A percentile compares a stretch with the other conserved stretches of the same genome.
Conservation (phyloP, 1,284 basidiomycete genomes). For the Inonotus obliquus region DNA sequence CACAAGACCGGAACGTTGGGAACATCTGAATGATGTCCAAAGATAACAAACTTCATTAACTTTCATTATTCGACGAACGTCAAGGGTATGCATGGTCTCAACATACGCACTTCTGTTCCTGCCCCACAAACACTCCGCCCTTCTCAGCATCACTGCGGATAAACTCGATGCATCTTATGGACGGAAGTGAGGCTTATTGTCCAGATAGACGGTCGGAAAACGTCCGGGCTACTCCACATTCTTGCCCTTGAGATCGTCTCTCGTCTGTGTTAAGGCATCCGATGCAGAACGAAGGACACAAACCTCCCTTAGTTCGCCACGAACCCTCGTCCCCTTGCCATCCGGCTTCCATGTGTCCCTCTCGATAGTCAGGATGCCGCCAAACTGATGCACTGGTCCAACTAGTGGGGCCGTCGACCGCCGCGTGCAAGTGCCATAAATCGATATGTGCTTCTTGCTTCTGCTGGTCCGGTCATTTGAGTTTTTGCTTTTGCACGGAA, state of each 20-base stretch:
- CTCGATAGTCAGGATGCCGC: slow-evolving; percentile 63
- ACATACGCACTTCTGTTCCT: not conserved
- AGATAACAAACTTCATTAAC: not conserved
- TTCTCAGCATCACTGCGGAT: not conserved
- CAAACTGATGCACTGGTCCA: slow-evolving; percentile 58
- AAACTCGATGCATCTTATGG: not conserved
- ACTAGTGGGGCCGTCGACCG: slow-evolving; percentile 69
- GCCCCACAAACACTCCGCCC: not conserved
- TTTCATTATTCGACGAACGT: not conserved
- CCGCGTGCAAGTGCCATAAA: no score
- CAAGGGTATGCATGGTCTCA: not conserved
- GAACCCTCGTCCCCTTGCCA: not conserved
- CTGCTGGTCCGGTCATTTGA: slow-evolving; percentile 9
- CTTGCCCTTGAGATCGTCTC: slow-evolving; percentile 1
- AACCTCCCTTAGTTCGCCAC: slow-evolving; percentile 6
- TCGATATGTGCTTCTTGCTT: slow-evolving; percentile 35
- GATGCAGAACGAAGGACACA: slow-evolving; percentile 11
- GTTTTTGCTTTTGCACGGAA: not conserved
- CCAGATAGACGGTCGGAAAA: not conserved
- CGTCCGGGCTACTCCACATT: not conserved
- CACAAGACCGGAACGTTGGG: not conserved
- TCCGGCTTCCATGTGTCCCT: slow-evolving; percentile 54
- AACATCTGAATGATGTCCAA: not conserved
- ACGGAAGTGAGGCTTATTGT: not conserved
- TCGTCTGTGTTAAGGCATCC: not conserved